Percentiles rank a stretch among this genome's conserved stretches.
Conservation (phyloP, 495 filamentous ascomycete species). For the Aspergillus cristatus region DNA sequence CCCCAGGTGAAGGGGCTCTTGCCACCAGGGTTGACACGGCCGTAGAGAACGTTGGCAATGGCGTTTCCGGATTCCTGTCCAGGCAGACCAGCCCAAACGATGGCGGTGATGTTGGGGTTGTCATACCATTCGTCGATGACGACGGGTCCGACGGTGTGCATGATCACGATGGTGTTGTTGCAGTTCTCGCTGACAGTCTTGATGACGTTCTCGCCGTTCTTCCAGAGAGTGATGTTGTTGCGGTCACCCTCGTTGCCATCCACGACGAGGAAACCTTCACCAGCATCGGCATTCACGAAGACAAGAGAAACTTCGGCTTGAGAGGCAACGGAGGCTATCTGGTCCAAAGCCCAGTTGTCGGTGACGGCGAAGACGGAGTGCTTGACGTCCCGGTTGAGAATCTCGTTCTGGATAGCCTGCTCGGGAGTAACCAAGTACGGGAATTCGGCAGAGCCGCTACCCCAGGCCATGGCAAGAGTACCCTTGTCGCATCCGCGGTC, state of each 20-base stretch:
- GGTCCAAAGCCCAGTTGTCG: conserved; percentile 57
- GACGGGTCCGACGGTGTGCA: conserved; percentile 79
- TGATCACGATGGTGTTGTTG: conserved; percentile 87
- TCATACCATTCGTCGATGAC: conserved; percentile 67
- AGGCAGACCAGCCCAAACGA: conserved; percentile 87
- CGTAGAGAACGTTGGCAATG: conserved; percentile 88
- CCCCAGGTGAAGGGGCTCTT: conserved; percentile 89
- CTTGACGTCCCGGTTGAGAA: conserved; percentile 41
- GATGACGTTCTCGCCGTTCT: conserved; percentile 69
- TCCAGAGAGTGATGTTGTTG: conserved; percentile 89
- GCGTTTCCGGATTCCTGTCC: conserved; percentile 88
- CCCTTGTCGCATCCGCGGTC: conserved; percentile 82
- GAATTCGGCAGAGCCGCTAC: conserved; percentile 80
- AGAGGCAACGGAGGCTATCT: conserved; percentile 52
- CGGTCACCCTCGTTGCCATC: conserved; percentile 85
- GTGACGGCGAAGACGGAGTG: conserved; percentile 59
- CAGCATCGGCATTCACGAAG: conserved; percentile 81
- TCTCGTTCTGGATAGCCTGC: conserved; percentile 70
- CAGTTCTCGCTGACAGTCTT: conserved; percentile 64
- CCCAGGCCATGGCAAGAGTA: conserved; percentile 92
- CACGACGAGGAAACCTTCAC: conserved; percentile 77
- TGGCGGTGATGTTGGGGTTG: conserved; percentile 86
- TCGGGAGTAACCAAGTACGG: conserved; percentile 87
- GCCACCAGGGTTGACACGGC: conserved; percentile 73
- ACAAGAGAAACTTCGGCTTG: conserved; percentile 69